Evolutionary conservation across 352 stramenopile genomes (phyloP), one percentile per base, ranked within the genome.

Genomic region (Globisporangium okanoganense): DNA sequence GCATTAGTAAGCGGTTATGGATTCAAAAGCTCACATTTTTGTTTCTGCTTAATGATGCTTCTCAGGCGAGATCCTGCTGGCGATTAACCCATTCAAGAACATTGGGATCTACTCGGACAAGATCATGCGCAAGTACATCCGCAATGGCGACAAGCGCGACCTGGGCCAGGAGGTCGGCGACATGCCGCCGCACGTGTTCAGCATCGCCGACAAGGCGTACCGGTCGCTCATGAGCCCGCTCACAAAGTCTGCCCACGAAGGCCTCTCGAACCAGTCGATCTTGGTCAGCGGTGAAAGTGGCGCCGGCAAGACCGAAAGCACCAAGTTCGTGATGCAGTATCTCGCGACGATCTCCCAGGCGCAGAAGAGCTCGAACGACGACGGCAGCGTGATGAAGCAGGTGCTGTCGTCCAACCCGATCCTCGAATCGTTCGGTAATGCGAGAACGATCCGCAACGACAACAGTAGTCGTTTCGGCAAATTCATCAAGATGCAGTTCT

Each of bases 391-490:
- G 35, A 97, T 95, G 81, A 81, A 88, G 62, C 83, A 98, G 56
- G 94, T 99, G 47, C 78, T 99, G 36, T 97, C 92, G 49, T 98
- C 95, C 6, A 99, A 99, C 75, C 97, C 97, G 44, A 96, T 99
- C 56, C 79, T 99, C n/a, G 97, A 99, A 74, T 94, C 94, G 2
- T 99, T 99, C 74, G 97, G 97, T 63, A 99, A 99, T 69, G 96
- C 96, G 40, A 87, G 95, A 35, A 99, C 96, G 16, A 90, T 98
- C 47, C 84, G 97, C 12, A 99, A 99, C 75, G 92, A 99, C 76
- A 99, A 99, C 73, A 98, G 88, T 40, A 91, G 69, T 64, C 87
- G 97, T 10, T 99, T 99, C 67, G 97, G 96, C 54, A 98, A 98
- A 71, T 99, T 98, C 57, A 99, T 99, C 78, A 94, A 99, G 72